Base-by-base conservation (phyloP, 108 stramenopile genomes). In the Bacterosira constricta region DNA sequence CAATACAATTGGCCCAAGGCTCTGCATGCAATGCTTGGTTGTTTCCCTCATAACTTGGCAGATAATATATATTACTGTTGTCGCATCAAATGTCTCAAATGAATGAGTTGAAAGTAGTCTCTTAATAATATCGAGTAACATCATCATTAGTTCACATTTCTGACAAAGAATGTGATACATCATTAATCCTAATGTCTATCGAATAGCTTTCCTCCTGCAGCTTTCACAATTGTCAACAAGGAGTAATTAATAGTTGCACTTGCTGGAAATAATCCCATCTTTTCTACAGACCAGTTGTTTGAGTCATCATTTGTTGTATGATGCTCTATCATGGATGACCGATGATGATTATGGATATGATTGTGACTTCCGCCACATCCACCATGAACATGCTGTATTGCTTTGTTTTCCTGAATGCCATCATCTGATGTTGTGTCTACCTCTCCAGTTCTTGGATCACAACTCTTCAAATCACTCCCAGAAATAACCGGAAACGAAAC, bases 211-310 rank as follows among this genome's bases (percentile, higher is more conserved):
- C 80, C 94, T 54, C 90, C 91, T 12, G 91, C 88, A 37, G 91
- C 90, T 49, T 73, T 68, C 13, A 85, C 88, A 41, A 96, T 77
- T 29, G 86, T 82, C 30, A 80, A 35, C 58, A 84, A 76, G 6
- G 87, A 88, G 57, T 96, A 96, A 23, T 94, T 96, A 47, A 88
- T 82, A n/a, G 84, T 90, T 42, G 88, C 77, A 13, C 92, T 87
- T 7, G 72, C 81, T 6, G 90, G 90, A 50, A 85, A 79, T 1
- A 87, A 51, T 32, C 58, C 27, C n/a, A 78, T 35, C 37, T 60
- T 65, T 6, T 50, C 71, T 18, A 32, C 2, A 13, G 55, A 15
- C 2, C 15, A 42, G 12, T 62, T 15, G 35, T 49, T 17, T n/a
- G 47, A 13, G 26, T 67, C 37, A 73, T 58, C 36, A 41, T 63